Evolutionary conservation across 768 basidiomycete genomes (phyloP).

Genomic region (Arthromyces matolae): DNA sequence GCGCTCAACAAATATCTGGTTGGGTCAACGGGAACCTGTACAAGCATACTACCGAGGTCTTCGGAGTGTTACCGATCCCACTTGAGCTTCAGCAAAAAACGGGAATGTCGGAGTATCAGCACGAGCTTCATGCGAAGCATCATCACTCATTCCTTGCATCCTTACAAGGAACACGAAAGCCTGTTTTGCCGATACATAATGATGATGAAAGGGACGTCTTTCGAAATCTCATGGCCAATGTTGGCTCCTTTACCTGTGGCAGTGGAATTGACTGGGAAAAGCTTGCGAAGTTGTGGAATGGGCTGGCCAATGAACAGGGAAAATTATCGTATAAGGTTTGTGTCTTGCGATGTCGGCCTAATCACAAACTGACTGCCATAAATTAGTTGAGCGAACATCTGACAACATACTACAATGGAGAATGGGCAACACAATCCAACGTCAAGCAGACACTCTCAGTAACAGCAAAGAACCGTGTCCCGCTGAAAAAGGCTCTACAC

Average conservation of each 20-base stretch:
- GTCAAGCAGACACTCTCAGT: neutral
- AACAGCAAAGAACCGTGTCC: neutral
- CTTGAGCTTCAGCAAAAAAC: neutral
- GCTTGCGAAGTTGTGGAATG: neutral
- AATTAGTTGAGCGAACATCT: constrained; percentile 1
- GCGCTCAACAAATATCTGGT: constrained; percentile 1
- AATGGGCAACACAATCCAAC: neutral
- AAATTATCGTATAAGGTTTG: neutral
- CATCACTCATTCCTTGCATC: neutral
- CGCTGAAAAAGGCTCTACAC: neutral
- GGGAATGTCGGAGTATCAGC: neutral
- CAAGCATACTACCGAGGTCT: constrained; percentile 2
- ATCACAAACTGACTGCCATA: too few relatives aligned
- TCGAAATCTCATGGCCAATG: neutral
- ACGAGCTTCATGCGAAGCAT: neutral
- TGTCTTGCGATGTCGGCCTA: neutral
- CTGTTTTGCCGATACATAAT: neutral
- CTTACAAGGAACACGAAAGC: neutral
- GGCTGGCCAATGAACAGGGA: neutral
- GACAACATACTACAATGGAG: neutral
- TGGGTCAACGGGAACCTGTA: constrained; percentile 10
- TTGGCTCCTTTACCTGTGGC: neutral
- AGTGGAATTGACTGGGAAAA: neutral
- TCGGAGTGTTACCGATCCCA: constrained; percentile 8
- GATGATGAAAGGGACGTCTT: neutral